Evolutionary conservation across 768 basidiomycete genomes (phyloP).

Genomic region (Lactarius vividus): DNA sequence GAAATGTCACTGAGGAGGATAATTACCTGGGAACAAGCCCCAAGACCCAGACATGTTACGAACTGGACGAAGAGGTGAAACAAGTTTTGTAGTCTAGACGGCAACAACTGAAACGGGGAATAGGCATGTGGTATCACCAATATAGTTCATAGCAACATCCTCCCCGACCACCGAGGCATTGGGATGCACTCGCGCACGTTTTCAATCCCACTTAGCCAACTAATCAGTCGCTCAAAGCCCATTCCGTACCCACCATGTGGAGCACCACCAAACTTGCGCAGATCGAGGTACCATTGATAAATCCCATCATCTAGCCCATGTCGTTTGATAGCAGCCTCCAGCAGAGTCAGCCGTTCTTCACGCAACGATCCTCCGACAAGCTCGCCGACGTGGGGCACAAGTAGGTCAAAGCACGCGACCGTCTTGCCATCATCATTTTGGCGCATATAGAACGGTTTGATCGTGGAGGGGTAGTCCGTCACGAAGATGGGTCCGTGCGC

Average conservation of each 20-base stretch:
- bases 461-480: constrained; percentile 74
- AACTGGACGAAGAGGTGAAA: not conserved
- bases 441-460: constrained; percentile 99
- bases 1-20: not conserved
- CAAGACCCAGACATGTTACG: not conserved
- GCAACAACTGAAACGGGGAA: not conserved
- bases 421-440: constrained; percentile 53
- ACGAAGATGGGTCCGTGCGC: constrained; percentile 83
- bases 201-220: constrained; percentile 82
- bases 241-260: constrained; percentile 96
- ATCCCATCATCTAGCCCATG: constrained; percentile 45
- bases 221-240: constrained; percentile 89
- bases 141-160: constrained; percentile 57
- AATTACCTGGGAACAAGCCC: not conserved
- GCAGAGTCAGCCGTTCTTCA: constrained; percentile 61
- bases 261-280: constrained; percentile 80
- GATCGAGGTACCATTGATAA: constrained; percentile 75
- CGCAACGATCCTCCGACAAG: constrained; percentile 89
- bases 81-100: not conserved
- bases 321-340: constrained; percentile 50
- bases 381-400: constrained; percentile 87
- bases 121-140: not conserved
- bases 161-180: constrained; percentile 86
- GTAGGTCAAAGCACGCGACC: constrained; percentile 93
- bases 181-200: constrained; percentile 93